Evolutionary conservation across 352 stramenopile genomes (phyloP), one percentile per base, ranked within the genome.

Genomic region (Aphanomyces astaci): DNA sequence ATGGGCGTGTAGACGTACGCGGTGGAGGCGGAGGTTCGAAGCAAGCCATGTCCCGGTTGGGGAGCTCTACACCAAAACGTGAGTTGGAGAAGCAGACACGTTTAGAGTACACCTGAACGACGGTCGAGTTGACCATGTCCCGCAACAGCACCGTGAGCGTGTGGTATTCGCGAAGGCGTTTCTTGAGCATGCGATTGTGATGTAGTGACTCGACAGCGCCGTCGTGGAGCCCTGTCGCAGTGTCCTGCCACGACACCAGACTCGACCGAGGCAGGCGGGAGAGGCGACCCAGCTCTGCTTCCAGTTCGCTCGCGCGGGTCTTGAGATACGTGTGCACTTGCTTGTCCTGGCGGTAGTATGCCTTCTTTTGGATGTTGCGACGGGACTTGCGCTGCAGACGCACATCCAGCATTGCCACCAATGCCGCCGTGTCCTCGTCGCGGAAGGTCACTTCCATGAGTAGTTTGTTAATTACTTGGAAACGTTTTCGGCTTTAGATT

Each of bases 331-430:
- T n/a, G 51, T 40, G 30, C 7, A 39, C 30, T 32, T 32, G 51
- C 30, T 39, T 59, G 27, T 59, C 51, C 13, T 59, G 51, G 19
- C 30, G 51, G 51, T 59, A 59, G n/a, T 59, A 32, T n/a, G n/a
- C 30, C 33, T 59, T 59, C 51, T 59, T 59, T 19, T 59, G 51
- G 11, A 22, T 32, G 25, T 30, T 22, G 22, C 51, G 51, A 25
- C 51, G 51, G 15, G 22, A 33, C 24, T 33, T 32, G 22, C 51
- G 51, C 30, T 59, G 22, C 13, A 36, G 15, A 4, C 51, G 15
- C 30, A 25, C 51, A 32, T 59, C 51, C 11, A 59, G 22, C 19
- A 59, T 59, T 13, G 25, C 51, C 22, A 59, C 25, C 25, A 59
- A 25, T 30, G 51, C 51, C 4, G 25, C 25, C 13, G 51, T 59